These are phyloP conservation scores for Porodaedalea pini DNA, from an alignment of 1,284 basidiomycete species.

Conservation along the genomic window DNA sequence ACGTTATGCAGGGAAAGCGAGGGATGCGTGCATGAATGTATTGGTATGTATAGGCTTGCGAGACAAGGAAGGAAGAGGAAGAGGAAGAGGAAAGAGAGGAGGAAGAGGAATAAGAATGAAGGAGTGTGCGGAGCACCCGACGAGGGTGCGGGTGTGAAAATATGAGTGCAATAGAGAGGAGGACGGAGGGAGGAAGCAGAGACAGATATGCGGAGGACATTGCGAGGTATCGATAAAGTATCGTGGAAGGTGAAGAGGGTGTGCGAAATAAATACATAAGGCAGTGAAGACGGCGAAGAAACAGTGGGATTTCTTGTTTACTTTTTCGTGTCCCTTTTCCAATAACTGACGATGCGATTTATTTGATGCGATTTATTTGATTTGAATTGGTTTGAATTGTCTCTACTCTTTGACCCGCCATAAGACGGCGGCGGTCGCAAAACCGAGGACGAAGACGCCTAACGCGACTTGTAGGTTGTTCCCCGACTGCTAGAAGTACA, in stretches of 20 bases:
- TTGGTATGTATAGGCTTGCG: neutral
- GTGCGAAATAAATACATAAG: neutral
- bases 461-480: slow-evolving; percentile 16
- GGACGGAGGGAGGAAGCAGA: neutral
- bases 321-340: slow-evolving; percentile 6
- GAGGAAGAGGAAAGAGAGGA: neutral
- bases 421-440: slow-evolving; percentile 20
- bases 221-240: slow-evolving; percentile 8
- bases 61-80: neutral
- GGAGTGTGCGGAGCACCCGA: slow-evolving; percentile 1
- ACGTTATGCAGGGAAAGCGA: neutral
- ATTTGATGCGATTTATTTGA: neutral
- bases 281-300: neutral
- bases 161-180: neutral
- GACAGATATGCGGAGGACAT: neutral
- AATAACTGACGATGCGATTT: neutral
- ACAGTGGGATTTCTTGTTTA: neutral
- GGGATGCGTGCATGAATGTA: neutral
- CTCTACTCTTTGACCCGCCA: slow-evolving; percentile 23
- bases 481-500: neutral
- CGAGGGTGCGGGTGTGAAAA: neutral
- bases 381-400: neutral
- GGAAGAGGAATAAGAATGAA: neutral
- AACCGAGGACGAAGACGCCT: slow-evolving; percentile 19
- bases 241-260: neutral